phyloP scores from a whole-genome alignment of 2,329 filamentous ascomycete genomes.

The Arthrinium phaeospermum region DNA sequence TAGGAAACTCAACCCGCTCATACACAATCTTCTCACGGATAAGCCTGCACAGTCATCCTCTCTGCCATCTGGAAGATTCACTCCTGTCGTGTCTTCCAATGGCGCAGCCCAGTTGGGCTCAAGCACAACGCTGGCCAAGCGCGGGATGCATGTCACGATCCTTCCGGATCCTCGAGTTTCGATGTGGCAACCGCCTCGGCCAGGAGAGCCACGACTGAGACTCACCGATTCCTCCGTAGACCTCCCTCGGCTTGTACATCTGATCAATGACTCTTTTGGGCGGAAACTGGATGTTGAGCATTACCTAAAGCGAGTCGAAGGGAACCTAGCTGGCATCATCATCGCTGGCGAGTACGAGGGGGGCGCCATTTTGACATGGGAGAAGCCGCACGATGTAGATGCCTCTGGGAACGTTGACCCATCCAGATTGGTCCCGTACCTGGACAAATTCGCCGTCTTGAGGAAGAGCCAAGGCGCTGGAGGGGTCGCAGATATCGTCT shows the following conservation, averaged over 20 bases:
- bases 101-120: constrained; percentile 42
- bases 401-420: constrained; percentile 60
- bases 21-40: constrained; percentile 95
- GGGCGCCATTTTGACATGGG: constrained; percentile 94
- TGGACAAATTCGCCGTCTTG: constrained; percentile 96
- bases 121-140: constrained; percentile 84
- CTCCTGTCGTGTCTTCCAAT: constrained; percentile 43
- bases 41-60: constrained; percentile 93
- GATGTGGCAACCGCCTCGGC: constrained; percentile 72
- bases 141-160: constrained; percentile 86
- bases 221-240: constrained; percentile 84
- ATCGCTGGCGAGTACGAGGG: constrained; percentile 97
- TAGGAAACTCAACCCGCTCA: constrained; percentile 76
- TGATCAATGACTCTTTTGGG: constrained; percentile 94
- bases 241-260: constrained; percentile 77
- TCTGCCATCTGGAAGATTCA: constrained; percentile 73
- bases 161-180: constrained; percentile 71
- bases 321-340: constrained; percentile 86
- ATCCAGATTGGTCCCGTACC: constrained; percentile 81
- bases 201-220: constrained; percentile 65
- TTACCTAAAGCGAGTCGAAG: constrained; percentile 81
- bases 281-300: constrained; percentile 82
- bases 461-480: constrained; percentile 87
- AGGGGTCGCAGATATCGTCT: constrained; percentile 93
- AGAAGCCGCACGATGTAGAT: constrained; percentile 68